A percentile compares a stretch with the other conserved stretches of the same genome.
Conservation (phyloP, 306 rosid species). For the Dryas alaskensis region DNA sequence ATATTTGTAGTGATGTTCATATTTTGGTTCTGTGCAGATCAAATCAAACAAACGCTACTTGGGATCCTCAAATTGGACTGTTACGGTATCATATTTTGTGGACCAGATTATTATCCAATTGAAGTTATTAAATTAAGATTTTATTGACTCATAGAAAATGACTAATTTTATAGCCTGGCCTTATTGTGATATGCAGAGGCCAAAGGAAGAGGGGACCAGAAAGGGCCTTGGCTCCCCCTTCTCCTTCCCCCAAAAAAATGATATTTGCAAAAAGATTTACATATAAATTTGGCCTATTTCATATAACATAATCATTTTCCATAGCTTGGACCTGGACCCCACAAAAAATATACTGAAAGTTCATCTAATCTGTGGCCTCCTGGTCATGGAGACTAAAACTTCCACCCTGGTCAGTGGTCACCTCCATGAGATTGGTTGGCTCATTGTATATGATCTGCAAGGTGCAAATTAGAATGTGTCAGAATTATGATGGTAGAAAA, state of each 20-base stretch:
- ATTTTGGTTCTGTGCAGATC: slow-evolving; percentile 39
- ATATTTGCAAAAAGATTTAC: background rate
- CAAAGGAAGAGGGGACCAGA: background rate
- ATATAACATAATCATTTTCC: background rate
- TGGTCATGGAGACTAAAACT: background rate
- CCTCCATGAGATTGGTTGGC: background rate
- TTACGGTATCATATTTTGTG: slow-evolving; percentile 49
- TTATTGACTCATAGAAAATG: too few relatives aligned
- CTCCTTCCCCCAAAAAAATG: background rate
- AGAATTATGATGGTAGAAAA: background rate
- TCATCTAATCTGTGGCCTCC: background rate
- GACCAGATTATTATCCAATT: background rate
- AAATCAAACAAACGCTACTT: slow-evolving; percentile 84
- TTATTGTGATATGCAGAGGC: background rate
- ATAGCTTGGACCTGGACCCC: background rate
- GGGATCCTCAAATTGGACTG: slow-evolving; percentile 86
- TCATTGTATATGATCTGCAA: background rate
- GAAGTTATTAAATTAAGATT: background rate
- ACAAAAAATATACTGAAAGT: background rate
- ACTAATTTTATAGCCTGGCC: background rate
- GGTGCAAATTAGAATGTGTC: background rate
- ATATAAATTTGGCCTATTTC: background rate
- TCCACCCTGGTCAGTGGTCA: background rate
- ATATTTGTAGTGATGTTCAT: background rate
- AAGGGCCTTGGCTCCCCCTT: background rate